Percentiles rank a stretch among this genome's conserved stretches.
These are phyloP conservation scores for Staphylotrichum longicolle DNA, from an alignment of 495 filamentous ascomycete genomes.

Conservation along the genomic window DNA sequence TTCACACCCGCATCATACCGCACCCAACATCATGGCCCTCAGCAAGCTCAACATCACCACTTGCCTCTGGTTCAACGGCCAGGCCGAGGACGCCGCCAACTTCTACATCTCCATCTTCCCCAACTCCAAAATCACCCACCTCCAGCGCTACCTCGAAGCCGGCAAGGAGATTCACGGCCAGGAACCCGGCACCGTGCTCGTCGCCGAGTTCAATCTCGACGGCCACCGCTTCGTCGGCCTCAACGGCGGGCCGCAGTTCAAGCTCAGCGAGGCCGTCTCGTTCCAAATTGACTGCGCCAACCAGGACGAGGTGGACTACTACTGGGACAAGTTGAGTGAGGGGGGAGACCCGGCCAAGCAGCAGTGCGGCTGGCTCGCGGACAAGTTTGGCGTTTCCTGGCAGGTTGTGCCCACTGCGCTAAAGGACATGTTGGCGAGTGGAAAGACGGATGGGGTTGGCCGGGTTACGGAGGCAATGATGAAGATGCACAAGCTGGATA, in stretches of 20 bases:
- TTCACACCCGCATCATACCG: too few species aligned
- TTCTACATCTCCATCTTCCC: constrained; percentile 40
- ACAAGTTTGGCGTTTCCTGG: constrained; percentile 42
- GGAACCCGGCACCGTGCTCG: constrained; percentile 29
- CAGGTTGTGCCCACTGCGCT: constrained; percentile 39
- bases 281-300: constrained; percentile 38
- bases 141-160: constrained; percentile 25
- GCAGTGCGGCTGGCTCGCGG: constrained; percentile 40
- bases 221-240: constrained; percentile 38
- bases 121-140: constrained; percentile 26
- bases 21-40: constrained; percentile 10
- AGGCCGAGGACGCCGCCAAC: constrained; percentile 40
- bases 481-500: constrained; percentile 40
- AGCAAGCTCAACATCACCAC: constrained; percentile 27
- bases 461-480: constrained; percentile 34
- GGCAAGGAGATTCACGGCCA: constrained; percentile 29
- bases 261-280: constrained; percentile 33
- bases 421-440: constrained; percentile 26
- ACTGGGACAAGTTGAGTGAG: constrained; percentile 38
- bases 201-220: constrained; percentile 35
- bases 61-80: constrained; percentile 43
- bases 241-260: constrained; percentile 41
- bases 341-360: constrained; percentile 32
- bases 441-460: constrained; percentile 23
- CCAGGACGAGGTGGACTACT: constrained; percentile 44